phyloP scores from a whole-genome alignment of 2,329 filamentous ascomycete species.

The Botrytis sinoallii region DNA sequence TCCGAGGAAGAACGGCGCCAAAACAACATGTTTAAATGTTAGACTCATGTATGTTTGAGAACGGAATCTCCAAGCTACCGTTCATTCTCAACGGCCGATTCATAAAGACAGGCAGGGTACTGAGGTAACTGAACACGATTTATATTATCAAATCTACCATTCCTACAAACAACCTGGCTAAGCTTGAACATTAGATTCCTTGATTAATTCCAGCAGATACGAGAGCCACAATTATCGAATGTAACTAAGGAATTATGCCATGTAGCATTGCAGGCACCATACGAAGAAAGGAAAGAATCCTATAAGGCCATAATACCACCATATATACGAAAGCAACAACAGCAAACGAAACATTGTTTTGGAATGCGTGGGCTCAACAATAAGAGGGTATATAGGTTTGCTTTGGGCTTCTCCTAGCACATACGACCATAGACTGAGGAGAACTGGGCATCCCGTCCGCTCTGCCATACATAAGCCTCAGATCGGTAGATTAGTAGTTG shows the following conservation, averaged over 20 bases:
- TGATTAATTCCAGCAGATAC: not conserved
- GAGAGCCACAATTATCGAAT: not conserved
- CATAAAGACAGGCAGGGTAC: not conserved
- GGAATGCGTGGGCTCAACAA: not conserved
- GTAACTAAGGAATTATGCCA: not conserved
- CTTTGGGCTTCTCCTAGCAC: accelerated
- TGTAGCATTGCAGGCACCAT: not conserved
- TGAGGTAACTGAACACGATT: not conserved
- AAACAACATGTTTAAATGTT: not conserved
- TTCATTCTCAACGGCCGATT: not conserved
- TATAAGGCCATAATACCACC: not conserved
- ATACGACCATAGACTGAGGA: conserved; percentile 6
- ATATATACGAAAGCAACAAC: not conserved
- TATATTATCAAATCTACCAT: conserved; percentile 6
- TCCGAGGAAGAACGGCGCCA: not conserved
- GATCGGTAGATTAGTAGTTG: conserved; percentile 12
- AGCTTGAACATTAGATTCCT: not conserved
- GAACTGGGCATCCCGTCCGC: conserved; percentile 8
- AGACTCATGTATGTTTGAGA: not conserved
- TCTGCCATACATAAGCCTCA: conserved; percentile 7
- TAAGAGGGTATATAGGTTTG: accelerated
- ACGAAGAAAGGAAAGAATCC: not conserved
- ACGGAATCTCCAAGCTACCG: not conserved
- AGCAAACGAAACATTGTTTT: not conserved
- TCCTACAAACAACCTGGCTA: not conserved